Evolutionary conservation across 768 basidiomycete genomes (phyloP).

Genomic region (Gautieria morchelliformis): DNA sequence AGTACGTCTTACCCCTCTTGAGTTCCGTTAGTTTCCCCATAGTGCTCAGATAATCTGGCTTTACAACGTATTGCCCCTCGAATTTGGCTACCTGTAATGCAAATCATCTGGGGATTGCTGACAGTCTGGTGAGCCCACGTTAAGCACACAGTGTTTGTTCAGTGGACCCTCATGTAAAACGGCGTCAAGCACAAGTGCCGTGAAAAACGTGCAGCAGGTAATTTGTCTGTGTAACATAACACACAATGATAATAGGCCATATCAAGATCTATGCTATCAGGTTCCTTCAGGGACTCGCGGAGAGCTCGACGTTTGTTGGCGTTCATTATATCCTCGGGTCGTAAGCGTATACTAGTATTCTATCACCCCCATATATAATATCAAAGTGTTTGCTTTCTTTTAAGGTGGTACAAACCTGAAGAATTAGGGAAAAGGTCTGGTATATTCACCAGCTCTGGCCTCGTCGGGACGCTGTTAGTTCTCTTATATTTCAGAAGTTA

Average conservation of each 20-base stretch:
- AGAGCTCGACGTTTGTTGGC: slow-evolving; percentile 70
- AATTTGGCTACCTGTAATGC: slow-evolving; percentile 58
- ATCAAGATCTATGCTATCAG: slow-evolving; percentile 55
- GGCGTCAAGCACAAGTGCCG: slow-evolving; percentile 40
- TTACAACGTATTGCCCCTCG: slow-evolving; percentile 53
- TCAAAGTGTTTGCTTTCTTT: slow-evolving; percentile 7
- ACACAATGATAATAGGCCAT: neutral
- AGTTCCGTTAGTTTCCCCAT: neutral
- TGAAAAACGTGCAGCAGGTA: slow-evolving; percentile 48
- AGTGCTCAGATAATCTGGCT: slow-evolving; percentile 48
- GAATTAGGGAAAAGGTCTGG: slow-evolving; percentile 66
- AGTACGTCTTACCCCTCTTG: slow-evolving; percentile 26
- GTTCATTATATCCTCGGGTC: slow-evolving; percentile 65
- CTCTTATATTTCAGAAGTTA: neutral
- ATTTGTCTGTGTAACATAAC: neutral
- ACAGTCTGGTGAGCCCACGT: slow-evolving; percentile 43
- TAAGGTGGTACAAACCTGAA: slow-evolving; percentile 59
- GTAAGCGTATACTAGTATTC: slow-evolving; percentile 30
- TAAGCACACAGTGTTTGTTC: neutral
- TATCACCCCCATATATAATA: slow-evolving; percentile 8
- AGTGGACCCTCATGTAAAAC: neutral
- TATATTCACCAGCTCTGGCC: slow-evolving; percentile 58
- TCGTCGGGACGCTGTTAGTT: slow-evolving; percentile 49
- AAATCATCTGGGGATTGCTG: slow-evolving; percentile 55
- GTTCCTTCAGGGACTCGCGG: slow-evolving; percentile 64